Conservation (phyloP, 2,329 filamentous ascomycete species). For the Chrysosporium keratinophilum region DNA sequence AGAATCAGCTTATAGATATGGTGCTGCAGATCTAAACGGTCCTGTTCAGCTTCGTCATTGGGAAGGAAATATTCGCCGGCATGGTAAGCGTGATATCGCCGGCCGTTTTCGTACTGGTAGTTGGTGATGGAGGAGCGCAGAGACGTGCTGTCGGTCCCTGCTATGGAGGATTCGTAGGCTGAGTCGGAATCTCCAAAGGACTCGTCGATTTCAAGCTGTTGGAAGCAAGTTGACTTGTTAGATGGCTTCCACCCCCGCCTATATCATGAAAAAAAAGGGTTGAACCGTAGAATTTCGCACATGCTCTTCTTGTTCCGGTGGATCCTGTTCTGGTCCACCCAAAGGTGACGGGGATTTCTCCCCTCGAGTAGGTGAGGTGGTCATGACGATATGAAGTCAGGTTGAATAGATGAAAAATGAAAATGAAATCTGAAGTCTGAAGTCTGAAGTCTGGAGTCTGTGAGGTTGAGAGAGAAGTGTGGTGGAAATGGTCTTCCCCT, state of each 20-base stretch:
- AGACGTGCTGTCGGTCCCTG: conserved; percentile 9
- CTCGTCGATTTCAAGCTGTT: conserved; percentile 8
- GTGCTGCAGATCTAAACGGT: conserved; percentile 47
- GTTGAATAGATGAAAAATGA: not conserved
- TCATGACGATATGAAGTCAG: not conserved
- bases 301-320: not conserved
- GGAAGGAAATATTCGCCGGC: conserved; percentile 39
- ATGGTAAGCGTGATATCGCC: conserved; percentile 36
- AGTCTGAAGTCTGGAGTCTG: not conserved
- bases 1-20: conserved; percentile 43
- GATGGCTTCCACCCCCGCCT: not conserved
- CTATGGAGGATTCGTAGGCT: conserved; percentile 7
- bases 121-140: conserved; percentile 14
- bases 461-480: not conserved
- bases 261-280: not conserved
- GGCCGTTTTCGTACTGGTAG: conserved; percentile 32
- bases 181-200: conserved; percentile 5
- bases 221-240: not conserved
- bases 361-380: not conserved
- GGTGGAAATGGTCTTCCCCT: not conserved
- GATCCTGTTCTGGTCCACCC: not conserved
- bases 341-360: not conserved
- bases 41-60: conserved; percentile 46
- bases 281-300: not conserved
- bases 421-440: no score